Evolutionary conservation across 2,329 filamentous ascomycete species (phyloP).

Genomic region (Beauveria pseudobassiana): DNA sequence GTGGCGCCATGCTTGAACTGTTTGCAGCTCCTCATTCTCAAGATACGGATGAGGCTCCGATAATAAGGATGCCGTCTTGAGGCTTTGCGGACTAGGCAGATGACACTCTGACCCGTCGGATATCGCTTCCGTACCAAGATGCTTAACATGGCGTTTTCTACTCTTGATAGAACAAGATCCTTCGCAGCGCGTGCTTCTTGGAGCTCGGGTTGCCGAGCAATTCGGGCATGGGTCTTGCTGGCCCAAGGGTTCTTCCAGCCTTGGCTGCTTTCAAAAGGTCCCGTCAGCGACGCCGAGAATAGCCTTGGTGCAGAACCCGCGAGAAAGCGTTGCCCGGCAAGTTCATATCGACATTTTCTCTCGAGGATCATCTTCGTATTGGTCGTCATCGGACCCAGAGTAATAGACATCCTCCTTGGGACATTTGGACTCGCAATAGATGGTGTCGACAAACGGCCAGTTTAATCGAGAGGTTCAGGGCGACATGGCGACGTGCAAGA

Average conservation of each 20-base stretch:
- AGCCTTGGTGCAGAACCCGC: conserved; percentile 49
- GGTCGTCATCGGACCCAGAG: conserved; percentile 50
- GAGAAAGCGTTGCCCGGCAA: conserved; percentile 50
- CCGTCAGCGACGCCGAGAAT: conserved; percentile 51
- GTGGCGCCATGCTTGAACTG: conserved; percentile 27
- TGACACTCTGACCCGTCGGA: conserved; percentile 8
- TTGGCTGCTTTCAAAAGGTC: conserved; percentile 48
- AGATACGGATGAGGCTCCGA: conserved; percentile 11
- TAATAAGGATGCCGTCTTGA: conserved; percentile 14
- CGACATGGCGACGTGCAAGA: background rate
- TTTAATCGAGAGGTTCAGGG: background rate
- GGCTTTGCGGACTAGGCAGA: conserved; percentile 17
- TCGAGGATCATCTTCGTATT: conserved; percentile 37
- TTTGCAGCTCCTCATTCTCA: conserved; percentile 20
- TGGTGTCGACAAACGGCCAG: conserved; percentile 24
- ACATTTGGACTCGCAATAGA: conserved; percentile 40
- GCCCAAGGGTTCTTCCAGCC: conserved; percentile 49
- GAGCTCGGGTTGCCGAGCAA: background rate
- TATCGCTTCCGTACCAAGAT: background rate
- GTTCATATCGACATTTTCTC: conserved; percentile 49
- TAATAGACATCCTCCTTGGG: conserved; percentile 41
- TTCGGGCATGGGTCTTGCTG: conserved; percentile 19
- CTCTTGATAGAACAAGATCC: background rate
- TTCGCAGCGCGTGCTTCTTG: background rate
- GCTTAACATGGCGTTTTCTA: background rate